Evolutionary conservation across 73 alveolate genomes (phyloP).

Genomic region (Stentor roeselii): DNA sequence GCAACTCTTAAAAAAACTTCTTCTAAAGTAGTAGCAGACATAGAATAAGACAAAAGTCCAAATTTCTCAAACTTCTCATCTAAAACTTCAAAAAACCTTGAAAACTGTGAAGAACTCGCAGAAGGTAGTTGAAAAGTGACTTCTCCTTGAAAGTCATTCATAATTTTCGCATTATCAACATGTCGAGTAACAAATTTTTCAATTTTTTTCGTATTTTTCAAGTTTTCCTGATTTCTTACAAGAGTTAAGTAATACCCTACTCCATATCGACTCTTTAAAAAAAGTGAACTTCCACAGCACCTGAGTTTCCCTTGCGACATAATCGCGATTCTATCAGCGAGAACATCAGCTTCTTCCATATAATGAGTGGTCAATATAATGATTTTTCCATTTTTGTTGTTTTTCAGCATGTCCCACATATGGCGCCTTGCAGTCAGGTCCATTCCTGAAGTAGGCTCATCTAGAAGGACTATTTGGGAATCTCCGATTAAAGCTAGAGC

Average conservation of each 20-base stretch:
- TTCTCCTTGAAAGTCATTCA: constrained; percentile 60
- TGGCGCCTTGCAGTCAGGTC: constrained; percentile 92
- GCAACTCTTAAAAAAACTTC: constrained; percentile 95
- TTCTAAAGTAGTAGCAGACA: constrained; percentile 92
- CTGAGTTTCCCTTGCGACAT: constrained; percentile 69
- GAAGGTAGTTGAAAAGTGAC: constrained; percentile 65
- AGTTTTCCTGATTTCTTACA: constrained; percentile 37
- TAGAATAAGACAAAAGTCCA: constrained; percentile 84
- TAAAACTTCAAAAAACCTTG: constrained; percentile 67
- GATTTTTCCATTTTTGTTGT: constrained; percentile 75
- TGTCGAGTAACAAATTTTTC: not conserved
- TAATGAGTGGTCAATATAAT: constrained; percentile 76
- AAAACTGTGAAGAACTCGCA: constrained; percentile 49
- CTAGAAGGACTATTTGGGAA: constrained; percentile 84
- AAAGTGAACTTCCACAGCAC: constrained; percentile 59
- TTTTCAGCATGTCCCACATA: constrained; percentile 94
- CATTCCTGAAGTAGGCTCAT: constrained; percentile 99
- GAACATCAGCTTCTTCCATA: constrained; percentile 74
- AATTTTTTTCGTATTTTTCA: not conserved
- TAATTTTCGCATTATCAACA: constrained; percentile 22
- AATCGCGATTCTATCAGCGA: constrained; percentile 80
- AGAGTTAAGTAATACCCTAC: constrained; percentile 79
- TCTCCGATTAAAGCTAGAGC: constrained; percentile 96
- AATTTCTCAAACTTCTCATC: constrained; percentile 59
- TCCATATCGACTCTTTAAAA: constrained; percentile 52